Base-by-base conservation (phyloP, 768 basidiomycete species). In the Lepiota brunneoincarnata region DNA sequence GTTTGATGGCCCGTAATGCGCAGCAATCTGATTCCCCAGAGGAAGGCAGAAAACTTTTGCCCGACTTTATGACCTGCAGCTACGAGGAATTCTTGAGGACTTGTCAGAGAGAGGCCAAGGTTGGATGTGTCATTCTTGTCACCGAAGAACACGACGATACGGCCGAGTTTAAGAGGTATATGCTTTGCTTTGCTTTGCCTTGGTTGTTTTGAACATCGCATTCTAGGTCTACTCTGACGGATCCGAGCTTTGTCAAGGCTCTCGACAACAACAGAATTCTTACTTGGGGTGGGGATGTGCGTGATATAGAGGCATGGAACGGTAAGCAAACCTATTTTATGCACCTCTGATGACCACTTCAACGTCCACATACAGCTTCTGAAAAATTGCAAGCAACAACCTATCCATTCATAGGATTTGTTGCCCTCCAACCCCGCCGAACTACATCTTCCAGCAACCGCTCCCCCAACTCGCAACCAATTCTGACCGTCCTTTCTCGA, bases 261-360 rank as follows among this genome's bases (percentile, higher is more conserved):
- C 74, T 97, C 20, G 77, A 80, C 45, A 84, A 88, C 31, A 88
- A 93, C 66, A 75, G 87, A 46, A 77, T 96, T 49, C 61, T 93
- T 15, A 83, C 93, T 6, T 99, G 95, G 96, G 96, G 89, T 2
- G 95, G 92, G 14, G 95, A 98, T 64, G 83, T 97, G 6, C 77
- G 87, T 31, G 87, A 90, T 61, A 76, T 77, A 34, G 92, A 96
- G 57, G 83, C 91, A 4, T 93, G 93, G 81, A 74, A 72, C 75
- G 89, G 77, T 76, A 47, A 48, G 71, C 58, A n/a, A 34, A 17
- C 24, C 24, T 38, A 5, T 31, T 15, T 48, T 5, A 24, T 26
- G 15, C 17, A 10, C 18, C n/a, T 18, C 73, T 24, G 7, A 43
- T 54, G 24, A 31, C 31, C 39, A 18, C 43, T 28, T 31, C 15